Evolutionary conservation across 805 yeast genomes (phyloP).

Genomic region (Yarrowia osloensis): DNA sequence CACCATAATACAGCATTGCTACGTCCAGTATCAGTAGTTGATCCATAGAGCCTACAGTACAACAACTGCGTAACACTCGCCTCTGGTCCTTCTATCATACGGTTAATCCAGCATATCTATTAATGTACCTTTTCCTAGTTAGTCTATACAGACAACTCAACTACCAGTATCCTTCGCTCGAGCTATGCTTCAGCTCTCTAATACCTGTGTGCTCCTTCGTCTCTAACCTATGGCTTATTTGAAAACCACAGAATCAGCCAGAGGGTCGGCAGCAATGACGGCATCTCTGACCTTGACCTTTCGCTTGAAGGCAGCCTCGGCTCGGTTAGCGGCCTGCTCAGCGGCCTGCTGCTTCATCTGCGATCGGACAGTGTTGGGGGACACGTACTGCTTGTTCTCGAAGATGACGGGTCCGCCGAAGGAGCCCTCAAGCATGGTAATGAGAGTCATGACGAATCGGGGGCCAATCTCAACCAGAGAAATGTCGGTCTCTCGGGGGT

Average conservation of each 20-base stretch:
- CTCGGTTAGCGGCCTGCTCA: conserved; percentile 70
- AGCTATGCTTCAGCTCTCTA: neutral
- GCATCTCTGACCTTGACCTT: conserved; percentile 75
- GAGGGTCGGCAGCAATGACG: conserved; percentile 74
- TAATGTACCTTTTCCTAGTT: conserved; percentile 11
- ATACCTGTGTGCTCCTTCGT: neutral
- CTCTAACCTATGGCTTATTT: conserved; percentile 44
- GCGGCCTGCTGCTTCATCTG: conserved; percentile 81
- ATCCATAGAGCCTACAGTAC: neutral
- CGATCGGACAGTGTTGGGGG: conserved; percentile 93
- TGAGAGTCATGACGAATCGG: conserved; percentile 87
- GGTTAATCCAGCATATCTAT: neutral
- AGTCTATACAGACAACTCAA: neutral
- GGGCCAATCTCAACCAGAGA: conserved; percentile 95
- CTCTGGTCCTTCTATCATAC: neutral
- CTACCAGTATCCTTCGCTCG: neutral
- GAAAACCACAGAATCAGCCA: conserved; percentile 75
- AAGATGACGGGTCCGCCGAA: conserved; percentile 97
- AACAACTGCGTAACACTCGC: too few relatives aligned
- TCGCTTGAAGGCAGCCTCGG: conserved; percentile 74
- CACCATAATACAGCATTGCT: neutral
- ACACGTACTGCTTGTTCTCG: conserved; percentile 94
- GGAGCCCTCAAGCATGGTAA: conserved; percentile 91
- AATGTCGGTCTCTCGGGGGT: conserved; percentile 55
- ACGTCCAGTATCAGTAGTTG: neutral